Percentiles rank a stretch among this genome's conserved stretches.
phyloP scores from a whole-genome alignment of 352 stramenopile species.

The Pythium sukuiense region DNA sequence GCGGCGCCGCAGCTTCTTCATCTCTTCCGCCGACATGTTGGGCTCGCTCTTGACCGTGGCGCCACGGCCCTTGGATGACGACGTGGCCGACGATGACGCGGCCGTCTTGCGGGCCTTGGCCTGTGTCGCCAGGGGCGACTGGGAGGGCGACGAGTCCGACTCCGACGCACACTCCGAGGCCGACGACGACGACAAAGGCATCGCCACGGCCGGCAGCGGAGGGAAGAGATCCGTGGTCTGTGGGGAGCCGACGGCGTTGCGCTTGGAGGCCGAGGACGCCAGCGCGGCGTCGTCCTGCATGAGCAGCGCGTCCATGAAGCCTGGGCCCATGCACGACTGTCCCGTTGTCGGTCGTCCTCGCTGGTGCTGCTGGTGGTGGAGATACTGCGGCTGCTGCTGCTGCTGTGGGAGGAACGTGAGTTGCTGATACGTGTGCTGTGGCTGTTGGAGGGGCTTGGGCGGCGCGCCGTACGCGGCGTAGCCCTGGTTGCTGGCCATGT shows the following conservation, averaged over 20 bases:
- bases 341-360: background rate
- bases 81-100: background rate
- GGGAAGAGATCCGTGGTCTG: constrained; percentile 26
- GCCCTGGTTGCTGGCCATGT: background rate
- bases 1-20: constrained; percentile 56
- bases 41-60: constrained; percentile 20
- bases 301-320: constrained; percentile 26
- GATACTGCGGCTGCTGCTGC: constrained; percentile 1
- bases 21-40: constrained; percentile 42
- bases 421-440: constrained; percentile 6
- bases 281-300: constrained; percentile 20
- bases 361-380: background rate
- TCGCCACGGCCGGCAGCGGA: background rate
- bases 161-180: constrained; percentile 8
- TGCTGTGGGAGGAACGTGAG: constrained; percentile 4
- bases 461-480: constrained; percentile 18
- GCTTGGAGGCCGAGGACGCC: constrained; percentile 9
- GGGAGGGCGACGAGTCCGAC: background rate
- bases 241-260: constrained; percentile 21
- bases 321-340: constrained; percentile 1
- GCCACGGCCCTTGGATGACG: background rate
- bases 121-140: constrained; percentile 5
- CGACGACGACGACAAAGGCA: background rate
- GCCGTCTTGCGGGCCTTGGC: constrained; percentile 19
- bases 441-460: constrained; percentile 2